These are phyloP conservation scores for Hymenoscyphus repandus DNA, from an alignment of 2,329 filamentous ascomycete genomes.

Conservation along the genomic window DNA sequence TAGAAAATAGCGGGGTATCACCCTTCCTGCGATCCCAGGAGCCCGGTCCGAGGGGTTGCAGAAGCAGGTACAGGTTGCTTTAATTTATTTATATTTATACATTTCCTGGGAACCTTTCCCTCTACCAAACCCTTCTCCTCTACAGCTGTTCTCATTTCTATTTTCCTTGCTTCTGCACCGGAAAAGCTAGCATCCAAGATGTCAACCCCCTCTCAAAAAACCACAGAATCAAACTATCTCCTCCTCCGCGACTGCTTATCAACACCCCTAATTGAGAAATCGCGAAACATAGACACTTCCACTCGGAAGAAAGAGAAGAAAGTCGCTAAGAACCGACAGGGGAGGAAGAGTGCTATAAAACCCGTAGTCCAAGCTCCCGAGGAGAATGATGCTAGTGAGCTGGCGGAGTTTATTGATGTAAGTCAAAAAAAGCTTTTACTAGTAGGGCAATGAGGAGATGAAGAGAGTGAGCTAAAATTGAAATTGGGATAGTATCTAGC, in stretches of 20 bases:
- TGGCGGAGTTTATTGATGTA: conserved; percentile 65
- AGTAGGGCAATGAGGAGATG: neutral
- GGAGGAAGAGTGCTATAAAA: conserved; percentile 23
- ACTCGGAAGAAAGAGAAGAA: conserved; percentile 25
- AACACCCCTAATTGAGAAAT: conserved; percentile 59
- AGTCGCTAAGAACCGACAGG: conserved; percentile 36
- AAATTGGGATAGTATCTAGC: conserved; percentile 59
- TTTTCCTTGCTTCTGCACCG: too few relatives aligned
- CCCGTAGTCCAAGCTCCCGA: conserved; percentile 4
- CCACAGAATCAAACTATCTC: conserved; percentile 52
- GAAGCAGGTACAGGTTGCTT: neutral
- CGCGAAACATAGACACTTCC: conserved; percentile 27
- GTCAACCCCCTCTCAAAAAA: conserved; percentile 8
- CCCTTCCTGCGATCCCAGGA: too few relatives aligned
- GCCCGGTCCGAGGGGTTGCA: neutral
- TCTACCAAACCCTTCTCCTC: too few relatives aligned
- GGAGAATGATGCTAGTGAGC: conserved; percentile 46
- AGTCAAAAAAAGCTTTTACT: neutral
- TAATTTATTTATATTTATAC: conserved; percentile 1
- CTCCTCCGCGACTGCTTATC: conserved; percentile 72
- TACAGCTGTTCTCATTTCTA: too few relatives aligned
- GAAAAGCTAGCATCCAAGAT: too few relatives aligned
- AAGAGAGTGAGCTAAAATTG: neutral
- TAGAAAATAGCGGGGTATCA: neutral
- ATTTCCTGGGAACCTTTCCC: too few relatives aligned